Conservation (phyloP, 1,284 basidiomycete species). For the Sporisorium exsertum region DNA sequence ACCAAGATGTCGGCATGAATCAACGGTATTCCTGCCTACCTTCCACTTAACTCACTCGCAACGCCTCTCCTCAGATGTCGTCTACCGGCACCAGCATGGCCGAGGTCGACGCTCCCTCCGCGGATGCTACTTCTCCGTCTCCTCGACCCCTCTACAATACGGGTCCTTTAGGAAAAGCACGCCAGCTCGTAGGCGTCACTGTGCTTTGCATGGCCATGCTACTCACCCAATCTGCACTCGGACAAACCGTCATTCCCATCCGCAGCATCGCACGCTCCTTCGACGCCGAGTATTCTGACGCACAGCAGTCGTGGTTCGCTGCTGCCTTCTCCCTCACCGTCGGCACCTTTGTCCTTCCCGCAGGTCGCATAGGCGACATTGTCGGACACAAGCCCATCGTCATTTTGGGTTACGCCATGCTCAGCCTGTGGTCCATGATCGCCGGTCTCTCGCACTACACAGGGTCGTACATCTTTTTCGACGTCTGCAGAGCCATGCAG, state of each 20-base stretch:
- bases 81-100: constrained; percentile 3
- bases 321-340: constrained; percentile 56
- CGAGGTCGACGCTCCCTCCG: not conserved
- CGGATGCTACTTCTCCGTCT: not conserved
- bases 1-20: not conserved
- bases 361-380: constrained; percentile 55
- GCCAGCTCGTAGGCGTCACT: constrained; percentile 35
- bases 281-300: constrained; percentile 21
- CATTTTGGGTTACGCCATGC: constrained; percentile 46
- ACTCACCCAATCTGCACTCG: constrained; percentile 48
- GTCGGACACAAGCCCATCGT: constrained; percentile 50
- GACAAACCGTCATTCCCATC: constrained; percentile 37
- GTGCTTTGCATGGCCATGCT: constrained; percentile 44
- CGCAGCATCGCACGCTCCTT: constrained; percentile 37
- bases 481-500: constrained; percentile 56
- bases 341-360: constrained; percentile 60
- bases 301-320: constrained; percentile 52
- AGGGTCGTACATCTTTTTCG: constrained; percentile 52
- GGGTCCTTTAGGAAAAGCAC: constrained; percentile 21
- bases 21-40: not conserved
- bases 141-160: constrained; percentile 29
- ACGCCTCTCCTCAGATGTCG: not conserved
- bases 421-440: constrained; percentile 41
- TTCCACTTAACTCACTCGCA: not conserved
- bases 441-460: constrained; percentile 52